phyloP scores from a whole-genome alignment of 108 stramenopile genomes.

The Epithemia pelagica region DNA sequence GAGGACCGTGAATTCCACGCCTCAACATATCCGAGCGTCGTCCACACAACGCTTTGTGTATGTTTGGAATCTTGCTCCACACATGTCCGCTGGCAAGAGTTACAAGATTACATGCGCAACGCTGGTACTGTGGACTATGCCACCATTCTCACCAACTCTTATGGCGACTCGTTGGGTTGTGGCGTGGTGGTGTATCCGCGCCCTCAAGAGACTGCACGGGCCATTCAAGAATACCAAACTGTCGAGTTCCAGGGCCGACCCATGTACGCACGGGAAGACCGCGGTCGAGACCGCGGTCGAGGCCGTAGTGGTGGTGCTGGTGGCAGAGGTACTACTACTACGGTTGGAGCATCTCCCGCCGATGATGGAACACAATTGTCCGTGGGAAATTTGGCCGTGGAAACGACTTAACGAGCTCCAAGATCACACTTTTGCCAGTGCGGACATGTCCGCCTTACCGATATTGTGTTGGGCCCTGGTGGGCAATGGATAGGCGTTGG shows the following conservation, averaged over 20 bases:
- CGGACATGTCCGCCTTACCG: constrained; percentile 75
- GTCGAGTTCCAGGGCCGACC: constrained; percentile 71
- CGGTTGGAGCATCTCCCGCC: too few species aligned
- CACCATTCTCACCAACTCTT: constrained; percentile 69
- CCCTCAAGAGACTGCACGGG: constrained; percentile 77
- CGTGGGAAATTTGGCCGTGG: constrained; percentile 80
- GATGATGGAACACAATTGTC: constrained; percentile 51
- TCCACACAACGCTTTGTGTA: constrained; percentile 50
- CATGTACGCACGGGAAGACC: constrained; percentile 87
- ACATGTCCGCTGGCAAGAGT: constrained; percentile 84
- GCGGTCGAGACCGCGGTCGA: constrained; percentile 31
- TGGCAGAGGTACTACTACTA: constrained; percentile 6
- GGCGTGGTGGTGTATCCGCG: constrained; percentile 89
- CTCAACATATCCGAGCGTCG: constrained; percentile 8
- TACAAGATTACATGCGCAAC: constrained; percentile 91
- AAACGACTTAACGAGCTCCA: constrained; percentile 72
- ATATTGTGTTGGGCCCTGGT: constrained; percentile 48
- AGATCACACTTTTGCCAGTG: constrained; percentile 79
- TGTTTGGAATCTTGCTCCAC: constrained; percentile 81
- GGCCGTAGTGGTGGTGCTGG: constrained; percentile 22
- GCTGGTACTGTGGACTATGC: constrained; percentile 88
- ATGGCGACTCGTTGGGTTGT: constrained; percentile 86
- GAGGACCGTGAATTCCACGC: constrained; percentile 62
- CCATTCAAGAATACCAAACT: constrained; percentile 80
- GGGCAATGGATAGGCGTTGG: constrained; percentile 82